Conservation (phyloP, 495 filamentous ascomycete species). For the Penicillium argentinense region DNA sequence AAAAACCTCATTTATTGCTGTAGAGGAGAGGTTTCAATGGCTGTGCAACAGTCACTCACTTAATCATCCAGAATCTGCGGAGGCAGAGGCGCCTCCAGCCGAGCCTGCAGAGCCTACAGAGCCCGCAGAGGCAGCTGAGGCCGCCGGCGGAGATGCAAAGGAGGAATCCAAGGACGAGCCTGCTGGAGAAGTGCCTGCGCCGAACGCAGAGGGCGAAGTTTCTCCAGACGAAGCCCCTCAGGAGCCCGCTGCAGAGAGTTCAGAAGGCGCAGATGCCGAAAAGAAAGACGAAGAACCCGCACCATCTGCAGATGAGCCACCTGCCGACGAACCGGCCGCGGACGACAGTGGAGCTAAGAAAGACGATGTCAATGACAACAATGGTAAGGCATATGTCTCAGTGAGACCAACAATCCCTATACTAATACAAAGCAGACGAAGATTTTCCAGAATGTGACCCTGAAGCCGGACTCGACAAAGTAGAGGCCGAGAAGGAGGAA, state of each 20-base stretch:
- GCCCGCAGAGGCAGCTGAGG: slow-evolving; percentile 22
- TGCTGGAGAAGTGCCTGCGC: slow-evolving; percentile 13
- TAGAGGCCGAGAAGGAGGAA: slow-evolving; percentile 33
- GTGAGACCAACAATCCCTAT: neutral
- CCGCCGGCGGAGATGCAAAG: slow-evolving; percentile 21
- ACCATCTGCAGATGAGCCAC: slow-evolving; percentile 11
- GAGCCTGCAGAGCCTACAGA: slow-evolving; percentile 28
- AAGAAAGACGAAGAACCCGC: slow-evolving; percentile 9
- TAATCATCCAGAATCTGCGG: slow-evolving; percentile 24
- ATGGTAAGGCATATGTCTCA: slow-evolving; percentile 14
- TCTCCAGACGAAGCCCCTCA: slow-evolving; percentile 17
- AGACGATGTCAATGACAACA: slow-evolving; percentile 14
- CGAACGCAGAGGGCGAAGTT: slow-evolving; percentile 18
- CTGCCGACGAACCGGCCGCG: slow-evolving; percentile 4
- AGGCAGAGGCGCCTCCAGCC: slow-evolving; percentile 26
- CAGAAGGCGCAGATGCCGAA: slow-evolving; percentile 16
- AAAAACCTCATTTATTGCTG: no score
- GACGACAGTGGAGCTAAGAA: slow-evolving; percentile 10
- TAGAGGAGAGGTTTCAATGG: neutral
- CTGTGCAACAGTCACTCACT: slow-evolving; percentile 14
- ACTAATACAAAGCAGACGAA: slow-evolving; percentile 22
- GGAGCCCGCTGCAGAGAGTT: slow-evolving; percentile 17
- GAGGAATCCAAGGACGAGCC: slow-evolving; percentile 22
- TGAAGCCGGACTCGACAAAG: slow-evolving; percentile 27
- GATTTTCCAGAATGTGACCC: slow-evolving; percentile 31